Conservation (phyloP, 1,284 basidiomycete genomes). For the Phellopilus nigrolimitatus region DNA sequence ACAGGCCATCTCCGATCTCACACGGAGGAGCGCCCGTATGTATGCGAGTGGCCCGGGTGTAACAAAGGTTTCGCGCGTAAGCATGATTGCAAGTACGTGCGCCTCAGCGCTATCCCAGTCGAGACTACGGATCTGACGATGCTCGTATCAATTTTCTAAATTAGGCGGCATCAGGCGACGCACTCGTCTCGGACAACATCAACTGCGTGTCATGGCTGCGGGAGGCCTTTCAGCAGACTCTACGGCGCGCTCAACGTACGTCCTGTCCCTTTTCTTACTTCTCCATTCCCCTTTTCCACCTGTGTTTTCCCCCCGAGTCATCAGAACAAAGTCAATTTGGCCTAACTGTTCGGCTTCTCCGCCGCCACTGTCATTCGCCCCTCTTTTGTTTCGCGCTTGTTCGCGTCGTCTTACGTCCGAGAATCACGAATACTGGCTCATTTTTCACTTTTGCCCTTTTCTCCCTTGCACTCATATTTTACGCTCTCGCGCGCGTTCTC, state of each 20-base stretch:
- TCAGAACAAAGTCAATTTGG: constrained; percentile 5
- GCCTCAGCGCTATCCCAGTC: constrained; percentile 2
- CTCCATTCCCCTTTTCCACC: too few species aligned
- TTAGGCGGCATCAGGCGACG: constrained; percentile 78
- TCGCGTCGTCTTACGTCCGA: constrained; percentile 6
- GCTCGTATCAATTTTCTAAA: constrained; percentile 9
- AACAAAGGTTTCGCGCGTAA: constrained; percentile 92
- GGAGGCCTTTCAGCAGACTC: constrained; percentile 89
- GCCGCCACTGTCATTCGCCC: too few species aligned
- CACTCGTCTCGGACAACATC: constrained; percentile 81
- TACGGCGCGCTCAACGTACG: constrained; percentile 92
- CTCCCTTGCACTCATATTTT: background rate
- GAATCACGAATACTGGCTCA: constrained; percentile 14
- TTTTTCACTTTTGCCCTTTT: constrained; percentile 19
- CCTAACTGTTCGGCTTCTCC: constrained; percentile 2
- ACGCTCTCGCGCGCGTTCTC: too few species aligned
- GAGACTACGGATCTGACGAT: constrained; percentile 20
- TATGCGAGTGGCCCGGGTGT: constrained; percentile 90
- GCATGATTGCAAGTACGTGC: constrained; percentile 89
- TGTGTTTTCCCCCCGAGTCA: constrained; percentile 10
- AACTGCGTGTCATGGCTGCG: constrained; percentile 88
- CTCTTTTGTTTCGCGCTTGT: too few species aligned
- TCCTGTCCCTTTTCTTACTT: constrained; percentile 27
- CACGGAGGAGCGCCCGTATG: constrained; percentile 91
- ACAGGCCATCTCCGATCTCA: constrained; percentile 93